phyloP scores from a whole-genome alignment of 2,329 filamentous ascomycete species.

The Coleophoma cylindrospora region DNA sequence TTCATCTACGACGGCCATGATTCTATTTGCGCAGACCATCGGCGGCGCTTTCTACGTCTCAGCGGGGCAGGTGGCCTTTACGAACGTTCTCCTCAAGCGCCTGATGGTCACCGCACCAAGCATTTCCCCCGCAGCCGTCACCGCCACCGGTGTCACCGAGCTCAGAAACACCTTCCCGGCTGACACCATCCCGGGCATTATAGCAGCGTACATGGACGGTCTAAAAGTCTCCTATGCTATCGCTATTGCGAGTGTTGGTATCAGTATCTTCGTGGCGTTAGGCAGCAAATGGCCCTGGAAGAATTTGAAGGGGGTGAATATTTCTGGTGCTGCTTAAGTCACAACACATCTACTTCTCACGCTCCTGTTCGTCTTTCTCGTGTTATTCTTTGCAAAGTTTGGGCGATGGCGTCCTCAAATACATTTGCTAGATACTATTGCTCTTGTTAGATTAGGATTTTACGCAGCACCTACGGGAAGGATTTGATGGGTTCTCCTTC shows the following conservation, averaged over 20 bases:
- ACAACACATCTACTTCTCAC: not conserved
- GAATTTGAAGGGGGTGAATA: slow-evolving; percentile 20
- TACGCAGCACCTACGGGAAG: too few relatives aligned
- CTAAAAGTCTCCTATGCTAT: slow-evolving; percentile 60
- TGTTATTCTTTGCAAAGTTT: not conserved
- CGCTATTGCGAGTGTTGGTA: slow-evolving; percentile 41
- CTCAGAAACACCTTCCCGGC: slow-evolving; percentile 45
- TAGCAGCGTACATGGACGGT: slow-evolving; percentile 57
- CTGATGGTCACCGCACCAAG: slow-evolving; percentile 30
- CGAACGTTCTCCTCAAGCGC: slow-evolving; percentile 36
- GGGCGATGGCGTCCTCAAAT: too few relatives aligned
- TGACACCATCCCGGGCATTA: slow-evolving; percentile 45
- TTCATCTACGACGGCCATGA: slow-evolving; percentile 40
- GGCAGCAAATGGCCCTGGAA: slow-evolving; percentile 34
- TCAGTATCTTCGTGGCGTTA: slow-evolving; percentile 31
- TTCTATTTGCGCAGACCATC: slow-evolving; percentile 42
- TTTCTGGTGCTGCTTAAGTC: slow-evolving; percentile 16
- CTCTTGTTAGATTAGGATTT: too few relatives aligned
- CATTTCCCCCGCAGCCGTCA: slow-evolving; percentile 30
- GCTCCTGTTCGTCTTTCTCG: not conserved
- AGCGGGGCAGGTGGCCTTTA: slow-evolving; percentile 40
- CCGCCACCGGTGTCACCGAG: slow-evolving; percentile 46
- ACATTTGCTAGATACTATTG: too few relatives aligned
- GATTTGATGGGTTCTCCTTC: too few relatives aligned
- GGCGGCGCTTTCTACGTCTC: slow-evolving; percentile 46